A percentile compares a stretch with the other conserved stretches of the same genome.
Conservation (phyloP, 345 rosid genomes). For the Draba incana region DNA sequence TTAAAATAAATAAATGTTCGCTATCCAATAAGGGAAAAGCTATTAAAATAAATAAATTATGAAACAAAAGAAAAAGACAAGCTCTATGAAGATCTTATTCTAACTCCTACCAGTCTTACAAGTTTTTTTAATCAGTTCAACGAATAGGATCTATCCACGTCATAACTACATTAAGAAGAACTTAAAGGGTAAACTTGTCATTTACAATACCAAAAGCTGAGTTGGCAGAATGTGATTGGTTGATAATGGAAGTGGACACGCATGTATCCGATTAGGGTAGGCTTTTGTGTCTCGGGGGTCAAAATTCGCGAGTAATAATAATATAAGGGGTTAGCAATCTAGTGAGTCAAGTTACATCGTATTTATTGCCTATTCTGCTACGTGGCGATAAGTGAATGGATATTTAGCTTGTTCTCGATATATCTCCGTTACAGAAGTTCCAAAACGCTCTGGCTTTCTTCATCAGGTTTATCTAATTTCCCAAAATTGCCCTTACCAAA, state of each 20-base stretch:
- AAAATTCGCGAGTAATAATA: slow-evolving; percentile 64
- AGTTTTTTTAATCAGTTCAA: slow-evolving; percentile 4
- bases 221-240: slow-evolving; percentile 41
- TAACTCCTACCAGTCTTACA: slow-evolving; percentile 36
- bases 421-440: slow-evolving; percentile 15
- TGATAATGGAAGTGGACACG: slow-evolving; percentile 33
- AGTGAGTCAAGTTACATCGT: slow-evolving; percentile 30
- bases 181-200: slow-evolving; percentile 40
- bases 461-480: background rate
- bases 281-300: slow-evolving; percentile 39
- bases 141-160: slow-evolving; percentile 25
- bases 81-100: slow-evolving; percentile 40
- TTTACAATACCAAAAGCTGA: background rate
- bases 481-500: slow-evolving; percentile 27
- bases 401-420: background rate
- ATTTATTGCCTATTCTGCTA: background rate
- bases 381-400: slow-evolving; percentile 41
- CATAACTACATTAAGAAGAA: background rate
- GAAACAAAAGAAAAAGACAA: slow-evolving; percentile 34
- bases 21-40: slow-evolving; percentile 48
- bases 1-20: slow-evolving; percentile 43
- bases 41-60: slow-evolving; percentile 3
- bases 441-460: slow-evolving; percentile 25
- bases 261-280: slow-evolving; percentile 24
- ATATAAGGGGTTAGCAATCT: slow-evolving; percentile 39